Conservation (phyloP, 768 basidiomycete genomes). For the Termitomyces sp. region DNA sequence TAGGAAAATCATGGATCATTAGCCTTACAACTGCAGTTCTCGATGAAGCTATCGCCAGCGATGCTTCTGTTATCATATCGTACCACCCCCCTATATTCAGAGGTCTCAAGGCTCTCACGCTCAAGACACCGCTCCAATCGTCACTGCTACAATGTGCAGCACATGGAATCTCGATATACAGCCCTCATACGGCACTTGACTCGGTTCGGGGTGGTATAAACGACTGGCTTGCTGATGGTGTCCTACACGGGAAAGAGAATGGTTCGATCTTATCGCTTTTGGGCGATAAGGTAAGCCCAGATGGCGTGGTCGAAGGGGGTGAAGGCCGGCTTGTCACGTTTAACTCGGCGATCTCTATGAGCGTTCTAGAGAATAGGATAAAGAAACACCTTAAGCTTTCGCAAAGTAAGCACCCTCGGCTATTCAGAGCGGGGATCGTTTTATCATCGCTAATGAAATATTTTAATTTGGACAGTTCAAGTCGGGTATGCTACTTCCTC, state of each 20-base stretch:
- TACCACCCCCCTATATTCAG: slow-evolving; percentile 88
- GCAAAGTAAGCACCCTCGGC: slow-evolving; percentile 41
- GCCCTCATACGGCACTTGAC: slow-evolving; percentile 88
- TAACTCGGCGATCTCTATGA: slow-evolving; percentile 49
- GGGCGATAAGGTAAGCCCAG: slow-evolving; percentile 34
- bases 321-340: slow-evolving; percentile 68
- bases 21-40: slow-evolving; percentile 74
- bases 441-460: slow-evolving; percentile 16
- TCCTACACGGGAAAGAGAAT: slow-evolving; percentile 33
- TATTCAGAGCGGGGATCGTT: slow-evolving; percentile 3
- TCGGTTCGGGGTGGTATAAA: slow-evolving; percentile 82
- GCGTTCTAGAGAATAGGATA: slow-evolving; percentile 59
- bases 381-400: slow-evolving; percentile 61
- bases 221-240: slow-evolving; percentile 74
- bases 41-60: slow-evolving; percentile 57
- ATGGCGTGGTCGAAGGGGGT: slow-evolving; percentile 43
- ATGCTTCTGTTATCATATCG: slow-evolving; percentile 64
- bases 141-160: slow-evolving; percentile 79
- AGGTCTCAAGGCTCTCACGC: slow-evolving; percentile 68
- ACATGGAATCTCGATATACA: slow-evolving; percentile 80
- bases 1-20: slow-evolving; percentile 7
- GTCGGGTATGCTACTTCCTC: slow-evolving; percentile 45
- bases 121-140: slow-evolving; percentile 72
- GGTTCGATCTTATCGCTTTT: slow-evolving; percentile 32
- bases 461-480: slow-evolving; percentile 46